Evolutionary conservation across 306 rosid species (phyloP).

Genomic region (Medicago truncatula): DNA sequence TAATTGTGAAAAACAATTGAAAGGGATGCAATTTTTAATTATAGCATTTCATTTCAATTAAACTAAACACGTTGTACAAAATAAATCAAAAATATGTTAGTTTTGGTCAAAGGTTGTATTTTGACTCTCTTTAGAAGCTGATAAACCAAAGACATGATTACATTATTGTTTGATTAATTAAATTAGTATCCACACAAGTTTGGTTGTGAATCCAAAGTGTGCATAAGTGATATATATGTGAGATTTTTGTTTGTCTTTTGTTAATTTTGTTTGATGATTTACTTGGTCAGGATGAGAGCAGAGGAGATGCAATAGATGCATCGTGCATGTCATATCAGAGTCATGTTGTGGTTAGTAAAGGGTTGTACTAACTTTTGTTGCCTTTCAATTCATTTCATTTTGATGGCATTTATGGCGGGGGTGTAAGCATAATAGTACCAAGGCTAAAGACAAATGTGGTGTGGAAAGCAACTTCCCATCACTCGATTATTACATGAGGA

Average conservation of each 20-base stretch:
- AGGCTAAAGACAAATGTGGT: constrained; percentile 49
- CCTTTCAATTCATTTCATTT: constrained; percentile 38
- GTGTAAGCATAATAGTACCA: constrained; percentile 44
- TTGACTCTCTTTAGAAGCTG: background rate
- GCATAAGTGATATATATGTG: background rate
- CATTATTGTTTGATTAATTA: background rate
- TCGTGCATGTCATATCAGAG: constrained; percentile 49
- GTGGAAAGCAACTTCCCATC: constrained; percentile 48
- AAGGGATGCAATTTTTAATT: constrained; percentile 10
- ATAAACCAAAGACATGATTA: background rate
- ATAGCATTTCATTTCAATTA: too few species aligned
- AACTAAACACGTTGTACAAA: background rate
- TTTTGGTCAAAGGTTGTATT: background rate
- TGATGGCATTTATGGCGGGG: constrained; percentile 46
- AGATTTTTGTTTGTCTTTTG: constrained; percentile 30
- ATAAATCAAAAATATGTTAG: background rate
- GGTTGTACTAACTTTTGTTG: constrained; percentile 47
- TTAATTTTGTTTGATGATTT: constrained; percentile 26
- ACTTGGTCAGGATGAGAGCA: constrained; percentile 38
- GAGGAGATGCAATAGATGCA: constrained; percentile 48
- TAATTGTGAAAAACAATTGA: background rate
- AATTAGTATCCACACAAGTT: constrained; percentile 39
- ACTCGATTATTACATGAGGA: background rate
- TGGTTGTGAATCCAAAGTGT: constrained; percentile 1
- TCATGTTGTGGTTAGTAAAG: constrained; percentile 37